phyloP scores from a whole-genome alignment of 257 asterid species.

The Apocynum venetum region DNA sequence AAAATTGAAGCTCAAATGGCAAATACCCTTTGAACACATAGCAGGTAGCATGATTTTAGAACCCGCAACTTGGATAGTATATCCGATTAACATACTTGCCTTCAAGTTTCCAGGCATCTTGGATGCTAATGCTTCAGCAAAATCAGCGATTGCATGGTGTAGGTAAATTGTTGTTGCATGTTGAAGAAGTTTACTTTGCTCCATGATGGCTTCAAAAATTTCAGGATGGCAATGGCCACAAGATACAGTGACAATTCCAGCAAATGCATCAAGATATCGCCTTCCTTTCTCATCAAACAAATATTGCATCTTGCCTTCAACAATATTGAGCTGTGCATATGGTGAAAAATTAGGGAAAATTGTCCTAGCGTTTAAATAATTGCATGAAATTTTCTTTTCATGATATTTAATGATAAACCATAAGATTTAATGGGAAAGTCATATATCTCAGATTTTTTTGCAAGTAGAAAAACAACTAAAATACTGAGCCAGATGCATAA shows the following conservation, averaged over 20 bases:
- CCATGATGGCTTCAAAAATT: slow-evolving; percentile 54
- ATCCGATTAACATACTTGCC: slow-evolving; percentile 27
- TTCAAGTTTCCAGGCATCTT: slow-evolving; percentile 93
- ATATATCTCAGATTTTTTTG: background rate
- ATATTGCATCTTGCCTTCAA: slow-evolving; percentile 98
- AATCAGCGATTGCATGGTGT: slow-evolving; percentile 89
- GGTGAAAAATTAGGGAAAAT: background rate
- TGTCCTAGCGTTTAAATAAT: background rate
- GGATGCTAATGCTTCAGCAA: slow-evolving; percentile 82
- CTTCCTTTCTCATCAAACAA: slow-evolving; percentile 80
- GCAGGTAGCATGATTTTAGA: background rate
- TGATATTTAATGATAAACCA: background rate
- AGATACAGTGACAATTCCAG: slow-evolving; percentile 93
- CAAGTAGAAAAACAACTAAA: too few species aligned
- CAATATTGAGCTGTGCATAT: slow-evolving; percentile 68
- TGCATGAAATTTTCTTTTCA: background rate
- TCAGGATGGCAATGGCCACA: slow-evolving; percentile 97
- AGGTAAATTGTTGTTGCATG: slow-evolving; percentile 90
- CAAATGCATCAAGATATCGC: slow-evolving; percentile 95
- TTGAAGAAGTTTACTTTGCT: slow-evolving; percentile 92
- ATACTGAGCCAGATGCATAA: background rate
- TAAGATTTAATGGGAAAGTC: background rate
- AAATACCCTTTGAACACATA: background rate
- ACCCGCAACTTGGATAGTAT: background rate
- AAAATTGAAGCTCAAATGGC: background rate